These are phyloP conservation scores for Cystofilobasidium macerans DNA, from an alignment of 768 basidiomycete genomes.

Conservation along the genomic window DNA sequence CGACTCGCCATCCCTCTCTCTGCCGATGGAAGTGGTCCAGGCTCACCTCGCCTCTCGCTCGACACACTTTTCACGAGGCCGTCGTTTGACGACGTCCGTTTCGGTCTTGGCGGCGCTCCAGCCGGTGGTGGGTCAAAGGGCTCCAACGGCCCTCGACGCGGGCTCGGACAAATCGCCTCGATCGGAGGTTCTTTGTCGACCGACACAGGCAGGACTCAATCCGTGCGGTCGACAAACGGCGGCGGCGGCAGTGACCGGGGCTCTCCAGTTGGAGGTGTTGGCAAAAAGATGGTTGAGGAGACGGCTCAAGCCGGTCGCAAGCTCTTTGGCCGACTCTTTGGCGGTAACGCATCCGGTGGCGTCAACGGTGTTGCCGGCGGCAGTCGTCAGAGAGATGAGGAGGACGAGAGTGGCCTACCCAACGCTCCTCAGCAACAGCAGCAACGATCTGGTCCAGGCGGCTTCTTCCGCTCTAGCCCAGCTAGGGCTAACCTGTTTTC, in stretches of 20 bases:
- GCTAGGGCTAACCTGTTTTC: neutral
- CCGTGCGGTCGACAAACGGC: too few species aligned
- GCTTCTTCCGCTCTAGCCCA: neutral
- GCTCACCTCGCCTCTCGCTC: conserved; percentile 1
- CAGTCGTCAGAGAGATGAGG: neutral
- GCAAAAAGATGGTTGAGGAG: neutral
- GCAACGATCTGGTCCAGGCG: neutral
- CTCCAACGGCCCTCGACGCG: too few species aligned
- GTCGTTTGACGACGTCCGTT: neutral
- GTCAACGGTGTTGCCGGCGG: too few species aligned
- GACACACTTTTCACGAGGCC: conserved; percentile 1
- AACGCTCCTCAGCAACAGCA: too few species aligned
- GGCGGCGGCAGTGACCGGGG: neutral
- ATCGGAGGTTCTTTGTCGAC: neutral
- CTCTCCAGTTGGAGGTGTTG: neutral
- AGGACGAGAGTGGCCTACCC: neutral
- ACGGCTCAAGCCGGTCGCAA: neutral
- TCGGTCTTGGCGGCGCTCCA: too few species aligned
- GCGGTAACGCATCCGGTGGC: too few species aligned
- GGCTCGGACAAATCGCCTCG: neutral
- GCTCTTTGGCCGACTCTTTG: conserved; percentile 15
- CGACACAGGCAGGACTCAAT: too few species aligned
- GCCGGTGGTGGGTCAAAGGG: too few species aligned
- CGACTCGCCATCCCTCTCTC: neutral
- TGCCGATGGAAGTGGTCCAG: too few species aligned